These are phyloP conservation scores for Lentinula novae-zelandiae DNA, from an alignment of 1,284 basidiomycete species.

Conservation along the genomic window DNA sequence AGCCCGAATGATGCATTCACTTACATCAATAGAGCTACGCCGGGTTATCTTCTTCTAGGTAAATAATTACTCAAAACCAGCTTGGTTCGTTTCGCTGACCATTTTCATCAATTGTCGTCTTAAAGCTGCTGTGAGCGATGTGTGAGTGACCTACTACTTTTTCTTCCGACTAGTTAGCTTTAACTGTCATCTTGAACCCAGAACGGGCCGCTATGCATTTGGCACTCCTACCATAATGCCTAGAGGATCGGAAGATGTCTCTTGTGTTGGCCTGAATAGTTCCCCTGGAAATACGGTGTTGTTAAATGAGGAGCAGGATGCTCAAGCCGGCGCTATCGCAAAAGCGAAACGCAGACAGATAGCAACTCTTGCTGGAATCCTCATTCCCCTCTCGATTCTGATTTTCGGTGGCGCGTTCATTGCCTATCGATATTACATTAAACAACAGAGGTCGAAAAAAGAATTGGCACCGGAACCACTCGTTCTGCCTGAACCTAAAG, in stretches of 20 bases:
- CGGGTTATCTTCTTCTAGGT: constrained; percentile 38
- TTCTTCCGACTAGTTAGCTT: too few species aligned
- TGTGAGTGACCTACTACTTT: constrained; percentile 26
- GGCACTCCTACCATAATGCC: constrained; percentile 27
- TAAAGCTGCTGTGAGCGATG: constrained; percentile 35
- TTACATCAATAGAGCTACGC: constrained; percentile 44
- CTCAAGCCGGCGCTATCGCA: not conserved
- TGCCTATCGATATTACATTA: not conserved
- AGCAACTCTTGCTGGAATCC: constrained; percentile 25
- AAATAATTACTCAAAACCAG: constrained; percentile 17
- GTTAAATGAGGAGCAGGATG: constrained; percentile 18
- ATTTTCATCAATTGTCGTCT: not conserved
- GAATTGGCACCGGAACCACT: not conserved
- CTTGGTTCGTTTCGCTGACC: not conserved
- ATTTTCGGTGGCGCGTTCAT: not conserved
- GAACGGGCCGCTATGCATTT: constrained; percentile 30
- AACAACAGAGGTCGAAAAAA: not conserved
- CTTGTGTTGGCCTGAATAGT: constrained; percentile 24
- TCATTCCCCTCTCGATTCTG: constrained; percentile 16
- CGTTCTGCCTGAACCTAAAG: not conserved
- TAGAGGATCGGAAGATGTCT: constrained; percentile 22
- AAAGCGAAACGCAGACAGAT: constrained; percentile 15
- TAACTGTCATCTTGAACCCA: constrained; percentile 11
- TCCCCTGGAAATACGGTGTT: constrained; percentile 18
- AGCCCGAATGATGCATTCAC: constrained; percentile 38